phyloP scores from a whole-genome alignment of 2,329 filamentous ascomycete genomes.

The Nigrospora oryzae region DNA sequence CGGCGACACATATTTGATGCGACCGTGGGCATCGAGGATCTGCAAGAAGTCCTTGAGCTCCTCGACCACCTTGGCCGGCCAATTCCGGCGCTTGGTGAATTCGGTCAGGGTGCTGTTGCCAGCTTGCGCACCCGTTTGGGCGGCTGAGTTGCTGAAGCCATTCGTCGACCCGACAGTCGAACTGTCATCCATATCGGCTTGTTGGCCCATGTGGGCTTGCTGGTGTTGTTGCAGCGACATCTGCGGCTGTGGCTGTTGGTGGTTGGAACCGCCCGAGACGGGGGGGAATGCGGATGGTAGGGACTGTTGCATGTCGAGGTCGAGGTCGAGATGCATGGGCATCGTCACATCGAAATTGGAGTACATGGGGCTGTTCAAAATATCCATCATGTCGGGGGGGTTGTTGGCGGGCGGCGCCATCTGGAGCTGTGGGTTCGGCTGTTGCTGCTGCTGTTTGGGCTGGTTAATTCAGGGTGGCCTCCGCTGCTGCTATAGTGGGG shows the following conservation, averaged over 20 bases:
- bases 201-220: not conserved
- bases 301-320: constrained; percentile 17
- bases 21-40: constrained; percentile 76
- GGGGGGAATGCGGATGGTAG: constrained; percentile 17
- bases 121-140: constrained; percentile 5
- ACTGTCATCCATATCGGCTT: constrained; percentile 5
- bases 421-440: constrained; percentile 2
- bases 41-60: constrained; percentile 84
- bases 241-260: not conserved
- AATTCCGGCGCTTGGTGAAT: constrained; percentile 58
- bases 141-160: constrained; percentile 15
- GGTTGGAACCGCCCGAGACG: constrained; percentile 6
- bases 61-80: constrained; percentile 83
- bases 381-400: constrained; percentile 29
- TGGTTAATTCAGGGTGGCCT: too few relatives aligned
- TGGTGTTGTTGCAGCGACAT: not conserved
- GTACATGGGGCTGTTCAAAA: constrained; percentile 34
- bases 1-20: constrained; percentile 78
- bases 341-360: constrained; percentile 23
- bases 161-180: constrained; percentile 26
- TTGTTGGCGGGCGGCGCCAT: constrained; percentile 15
- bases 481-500: too few relatives aligned
- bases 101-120: constrained; percentile 41
- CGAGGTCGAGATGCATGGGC: constrained; percentile 32
- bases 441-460: not conserved